Conservation (phyloP, 257 asterid species). For the Agastache rugosa region DNA sequence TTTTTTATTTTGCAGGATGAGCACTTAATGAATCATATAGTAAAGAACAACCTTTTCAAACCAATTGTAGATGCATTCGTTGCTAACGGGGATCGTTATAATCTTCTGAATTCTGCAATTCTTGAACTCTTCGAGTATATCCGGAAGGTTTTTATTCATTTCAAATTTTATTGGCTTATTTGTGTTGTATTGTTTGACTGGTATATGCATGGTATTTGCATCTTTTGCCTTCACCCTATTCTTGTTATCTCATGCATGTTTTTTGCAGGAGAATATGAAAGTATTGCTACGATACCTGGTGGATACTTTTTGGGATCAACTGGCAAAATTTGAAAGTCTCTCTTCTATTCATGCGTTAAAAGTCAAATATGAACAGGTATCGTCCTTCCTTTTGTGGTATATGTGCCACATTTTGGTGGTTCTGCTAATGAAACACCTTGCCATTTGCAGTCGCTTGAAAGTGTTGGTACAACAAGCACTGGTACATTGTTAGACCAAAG, state of each 20-base stretch:
- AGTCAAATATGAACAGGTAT: slow-evolving; percentile 96
- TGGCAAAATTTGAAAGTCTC: slow-evolving; percentile 69
- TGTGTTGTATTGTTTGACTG: slow-evolving; percentile 24
- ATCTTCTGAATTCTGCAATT: slow-evolving; percentile 93
- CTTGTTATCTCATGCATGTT: slow-evolving; percentile 26
- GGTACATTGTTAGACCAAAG: slow-evolving; percentile 62
- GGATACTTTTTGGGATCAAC: slow-evolving; percentile 88
- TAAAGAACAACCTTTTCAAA: slow-evolving; percentile 73
- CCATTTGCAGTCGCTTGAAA: slow-evolving; percentile 68
- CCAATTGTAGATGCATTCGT: slow-evolving; percentile 87
- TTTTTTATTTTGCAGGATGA: slow-evolving; percentile 79
- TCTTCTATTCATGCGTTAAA: slow-evolving; percentile 72
- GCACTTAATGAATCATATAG: slow-evolving; percentile 82
- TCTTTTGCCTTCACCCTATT: background rate
- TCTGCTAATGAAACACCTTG: slow-evolving; percentile 30
- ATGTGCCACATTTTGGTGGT: slow-evolving; percentile 8
- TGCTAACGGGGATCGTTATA: slow-evolving; percentile 88
- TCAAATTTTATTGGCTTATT: slow-evolving; percentile 17
- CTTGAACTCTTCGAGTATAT: slow-evolving; percentile 88
- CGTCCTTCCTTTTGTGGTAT: slow-evolving; percentile 9
- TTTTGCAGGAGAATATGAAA: slow-evolving; percentile 87
- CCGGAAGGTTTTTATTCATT: slow-evolving; percentile 66
- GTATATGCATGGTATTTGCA: slow-evolving; percentile 22
- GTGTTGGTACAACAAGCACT: slow-evolving; percentile 55
- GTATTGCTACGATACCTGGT: slow-evolving; percentile 73